Percentiles rank a stretch among this genome's conserved stretches.
Conservation (phyloP, 305 asterid species). For the Nicotiana rustica region DNA sequence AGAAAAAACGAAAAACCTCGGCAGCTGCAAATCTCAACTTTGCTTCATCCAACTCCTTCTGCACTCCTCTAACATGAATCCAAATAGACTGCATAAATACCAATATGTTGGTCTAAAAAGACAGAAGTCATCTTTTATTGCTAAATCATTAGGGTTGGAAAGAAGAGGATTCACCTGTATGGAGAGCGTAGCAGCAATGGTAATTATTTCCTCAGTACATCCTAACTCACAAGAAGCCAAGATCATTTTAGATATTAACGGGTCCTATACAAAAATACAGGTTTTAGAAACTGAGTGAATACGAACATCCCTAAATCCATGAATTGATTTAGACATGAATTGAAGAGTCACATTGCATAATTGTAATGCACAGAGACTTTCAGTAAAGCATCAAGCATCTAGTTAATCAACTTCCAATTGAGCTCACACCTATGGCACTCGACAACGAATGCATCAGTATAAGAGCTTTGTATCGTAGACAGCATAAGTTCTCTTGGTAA, state of each 20-base stretch:
- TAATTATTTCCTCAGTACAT: conserved; percentile 90
- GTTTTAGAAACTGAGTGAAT: neutral
- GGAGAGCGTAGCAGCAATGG: conserved; percentile 93
- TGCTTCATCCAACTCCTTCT: conserved; percentile 91
- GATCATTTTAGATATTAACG: conserved; percentile 90
- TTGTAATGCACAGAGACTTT: neutral
- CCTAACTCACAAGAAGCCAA: conserved; percentile 85
- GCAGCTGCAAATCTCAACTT: conserved; percentile 95
- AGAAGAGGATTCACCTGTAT: conserved; percentile 64
- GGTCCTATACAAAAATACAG: conserved; percentile 64
- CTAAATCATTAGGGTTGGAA: conserved; percentile 13
- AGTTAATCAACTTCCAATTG: conserved; percentile 4
- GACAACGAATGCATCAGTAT: neutral
- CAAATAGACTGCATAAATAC: conserved; percentile 77
- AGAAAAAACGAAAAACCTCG: conserved; percentile 58
- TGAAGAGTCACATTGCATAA: conserved; percentile 3
- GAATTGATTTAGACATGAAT: neutral
- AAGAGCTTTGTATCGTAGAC: neutral
- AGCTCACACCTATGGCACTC: neutral
- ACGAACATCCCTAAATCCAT: neutral
- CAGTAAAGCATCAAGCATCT: conserved; percentile 27
- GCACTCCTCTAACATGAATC: conserved; percentile 78
- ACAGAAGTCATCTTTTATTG: conserved; percentile 14
- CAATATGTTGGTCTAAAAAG: neutral
- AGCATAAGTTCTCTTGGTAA: neutral